Evolutionary conservation across 1,139 yeast species (phyloP).

Genomic region (Ogataea hybrid): DNA sequence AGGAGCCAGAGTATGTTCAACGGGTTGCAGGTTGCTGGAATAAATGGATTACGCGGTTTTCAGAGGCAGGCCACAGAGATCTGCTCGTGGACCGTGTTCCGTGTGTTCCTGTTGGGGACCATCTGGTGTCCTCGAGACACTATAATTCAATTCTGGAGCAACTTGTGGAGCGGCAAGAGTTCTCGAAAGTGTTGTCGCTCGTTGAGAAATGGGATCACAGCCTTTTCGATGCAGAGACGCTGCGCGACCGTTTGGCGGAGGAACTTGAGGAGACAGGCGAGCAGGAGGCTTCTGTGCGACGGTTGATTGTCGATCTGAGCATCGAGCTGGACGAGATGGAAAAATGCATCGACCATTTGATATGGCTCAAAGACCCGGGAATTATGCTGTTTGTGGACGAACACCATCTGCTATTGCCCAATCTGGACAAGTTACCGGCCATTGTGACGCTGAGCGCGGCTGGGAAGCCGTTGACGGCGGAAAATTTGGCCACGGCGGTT

Average conservation of each 20-base stretch:
- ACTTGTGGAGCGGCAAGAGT: slow-evolving; percentile 42
- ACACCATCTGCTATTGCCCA: slow-evolving; percentile 58
- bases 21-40: slow-evolving; percentile 58
- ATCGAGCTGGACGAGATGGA: slow-evolving; percentile 56
- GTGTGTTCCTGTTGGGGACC: slow-evolving; percentile 21
- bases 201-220: slow-evolving; percentile 58
- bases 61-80: slow-evolving; percentile 46
- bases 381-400: slow-evolving; percentile 56
- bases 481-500: slow-evolving; percentile 45
- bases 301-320: slow-evolving; percentile 55
- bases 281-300: slow-evolving; percentile 35
- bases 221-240: slow-evolving; percentile 46
- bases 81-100: slow-evolving; percentile 58
- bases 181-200: slow-evolving; percentile 39
- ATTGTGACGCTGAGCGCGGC: slow-evolving; percentile 49
- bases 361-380: slow-evolving; percentile 51
- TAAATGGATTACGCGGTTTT: slow-evolving; percentile 56
- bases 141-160: slow-evolving; percentile 54
- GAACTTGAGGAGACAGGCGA: slow-evolving; percentile 21
- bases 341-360: slow-evolving; percentile 63
- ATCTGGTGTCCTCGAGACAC: slow-evolving; percentile 34
- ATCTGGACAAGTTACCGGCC: slow-evolving; percentile 48
- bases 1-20: slow-evolving; percentile 30
- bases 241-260: slow-evolving; percentile 51
- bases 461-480: slow-evolving; percentile 33